Conservation (phyloP, 768 basidiomycete species). For the Mycena leptocephala region DNA sequence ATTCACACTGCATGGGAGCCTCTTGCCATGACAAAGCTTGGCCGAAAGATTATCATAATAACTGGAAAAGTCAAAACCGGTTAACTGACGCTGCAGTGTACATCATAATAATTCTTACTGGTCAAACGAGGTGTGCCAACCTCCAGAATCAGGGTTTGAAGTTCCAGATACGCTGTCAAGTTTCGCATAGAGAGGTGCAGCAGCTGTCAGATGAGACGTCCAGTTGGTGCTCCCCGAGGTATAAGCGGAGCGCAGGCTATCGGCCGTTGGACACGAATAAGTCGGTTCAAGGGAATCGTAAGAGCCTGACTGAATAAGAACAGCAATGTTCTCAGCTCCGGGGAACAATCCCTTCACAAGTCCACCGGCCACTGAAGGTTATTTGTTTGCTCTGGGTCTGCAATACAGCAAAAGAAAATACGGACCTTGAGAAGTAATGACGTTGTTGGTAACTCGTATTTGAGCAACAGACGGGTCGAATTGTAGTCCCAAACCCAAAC, state of each 20-base stretch:
- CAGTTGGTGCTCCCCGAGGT: conserved; percentile 60
- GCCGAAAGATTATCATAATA: conserved; percentile 70
- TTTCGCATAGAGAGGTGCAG: conserved; percentile 56
- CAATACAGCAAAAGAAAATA: not conserved
- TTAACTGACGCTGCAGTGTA: not conserved
- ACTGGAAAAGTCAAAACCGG: conserved; percentile 43
- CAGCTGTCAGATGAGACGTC: conserved; percentile 58
- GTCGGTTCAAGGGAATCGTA: conserved; percentile 67
- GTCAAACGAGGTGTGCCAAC: conserved; percentile 69
- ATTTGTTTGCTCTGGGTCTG: not conserved
- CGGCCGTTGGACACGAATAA: conserved; percentile 59
- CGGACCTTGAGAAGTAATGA: conserved; percentile 63
- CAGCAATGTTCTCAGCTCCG: conserved; percentile 47
- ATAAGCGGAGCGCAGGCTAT: conserved; percentile 50
- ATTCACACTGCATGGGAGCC: conserved; percentile 62
- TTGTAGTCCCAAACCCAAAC: conserved; percentile 52
- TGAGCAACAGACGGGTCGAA: conserved; percentile 52
- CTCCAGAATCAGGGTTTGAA: conserved; percentile 53
- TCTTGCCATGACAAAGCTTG: conserved; percentile 65
- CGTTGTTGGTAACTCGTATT: conserved; percentile 68
- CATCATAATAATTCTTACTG: conserved; percentile 52
- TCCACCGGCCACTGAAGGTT: conserved; percentile 56
- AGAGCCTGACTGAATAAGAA: conserved; percentile 55
- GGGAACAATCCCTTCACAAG: conserved; percentile 65
- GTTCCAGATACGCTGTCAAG: conserved; percentile 64